These are phyloP conservation scores for Thermomucor indicae-seudaticae DNA, from an alignment of 371 early-diverging fungal species.

Conservation along the genomic window DNA sequence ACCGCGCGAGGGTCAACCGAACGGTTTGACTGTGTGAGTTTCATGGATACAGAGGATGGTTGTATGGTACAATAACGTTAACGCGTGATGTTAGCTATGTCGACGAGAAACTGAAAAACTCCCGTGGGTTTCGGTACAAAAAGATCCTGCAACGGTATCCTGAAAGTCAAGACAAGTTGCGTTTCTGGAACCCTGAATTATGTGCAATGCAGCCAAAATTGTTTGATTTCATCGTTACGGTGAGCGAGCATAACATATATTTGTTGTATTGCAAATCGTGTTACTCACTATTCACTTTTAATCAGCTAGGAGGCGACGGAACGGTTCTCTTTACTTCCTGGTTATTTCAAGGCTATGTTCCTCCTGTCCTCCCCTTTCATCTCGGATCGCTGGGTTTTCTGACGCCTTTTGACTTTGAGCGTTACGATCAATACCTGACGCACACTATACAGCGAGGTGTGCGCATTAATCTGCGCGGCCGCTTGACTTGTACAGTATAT, in stretches of 20 bases:
- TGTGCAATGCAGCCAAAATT: constrained; percentile 63
- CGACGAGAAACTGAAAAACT: constrained; percentile 58
- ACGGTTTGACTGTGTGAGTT: constrained; percentile 67
- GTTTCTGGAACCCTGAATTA: constrained; percentile 80
- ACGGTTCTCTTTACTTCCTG: constrained; percentile 86
- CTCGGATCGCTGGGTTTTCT: constrained; percentile 89
- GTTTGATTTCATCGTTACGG: constrained; percentile 79
- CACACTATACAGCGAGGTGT: constrained; percentile 68
- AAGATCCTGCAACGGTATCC: constrained; percentile 29
- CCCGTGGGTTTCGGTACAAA: constrained; percentile 53
- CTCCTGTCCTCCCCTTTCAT: constrained; percentile 90
- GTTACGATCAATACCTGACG: constrained; percentile 53
- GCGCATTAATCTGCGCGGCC: constrained; percentile 84
- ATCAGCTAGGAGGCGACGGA: constrained; percentile 83
- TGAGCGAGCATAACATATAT: constrained; percentile 40
- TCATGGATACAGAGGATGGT: no score
- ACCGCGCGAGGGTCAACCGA: constrained; percentile 36
- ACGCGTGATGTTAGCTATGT: constrained; percentile 58
- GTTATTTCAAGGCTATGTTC: constrained; percentile 90
- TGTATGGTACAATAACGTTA: no score
- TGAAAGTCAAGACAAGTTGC: constrained; percentile 31
- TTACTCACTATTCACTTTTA: background rate
- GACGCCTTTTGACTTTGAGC: constrained; percentile 79
- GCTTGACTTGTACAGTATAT: constrained; percentile 84
- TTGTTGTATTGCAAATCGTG: constrained; percentile 38